Base-by-base conservation (phyloP, 1,284 basidiomycete genomes). In the Paramarasmius palmivorus region DNA sequence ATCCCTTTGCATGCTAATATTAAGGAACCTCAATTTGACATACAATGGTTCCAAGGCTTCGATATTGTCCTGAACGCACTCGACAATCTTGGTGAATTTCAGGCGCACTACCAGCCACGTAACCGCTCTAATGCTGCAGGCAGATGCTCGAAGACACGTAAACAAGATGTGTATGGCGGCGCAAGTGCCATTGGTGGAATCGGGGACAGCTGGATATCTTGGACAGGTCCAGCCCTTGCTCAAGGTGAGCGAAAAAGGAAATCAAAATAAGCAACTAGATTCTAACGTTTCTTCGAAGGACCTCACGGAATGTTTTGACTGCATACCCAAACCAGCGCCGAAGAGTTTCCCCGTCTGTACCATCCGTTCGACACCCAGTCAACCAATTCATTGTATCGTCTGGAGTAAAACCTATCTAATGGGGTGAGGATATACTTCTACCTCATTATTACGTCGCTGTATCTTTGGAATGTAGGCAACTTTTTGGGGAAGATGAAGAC, bases 361-460 rank as follows among this genome's bases (percentile, higher is more conserved):
- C 0, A 99, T 99, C 63, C 89, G 97, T 44, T 95, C 94, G 1
- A 99, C 97, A 0, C 97, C 97, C 0, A 95, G 92, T 52, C 94
- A 96, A 58, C 95, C 97, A 0, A 97, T 99, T 47, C 97, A 99
- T 67, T 99, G 95, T 67, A 98, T 99, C 53, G 96, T 98, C 0
- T 99, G 97, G 97, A 95, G 93, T 29, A 99, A 99, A 71, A 95
- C 86, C 61, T 99, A 98, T 74, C 85, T 99, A n/a, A 86, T 99
- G 61, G 86, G 88, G 94, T 94, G 62, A 68, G 88, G 73, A 2
- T 12, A 12, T 1, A 40, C n/a, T 39, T n/a, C 26, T 2, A n/a
- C 10, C 17, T 25, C 1, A 34, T 37, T 23, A 56, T 17, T 10
- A 20, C 17, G 2, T 5, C 32, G 25, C 32, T 23, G 19, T 52